phyloP scores from a whole-genome alignment of 129 eudicot species.

The Heracleum sosnowskyi region DNA sequence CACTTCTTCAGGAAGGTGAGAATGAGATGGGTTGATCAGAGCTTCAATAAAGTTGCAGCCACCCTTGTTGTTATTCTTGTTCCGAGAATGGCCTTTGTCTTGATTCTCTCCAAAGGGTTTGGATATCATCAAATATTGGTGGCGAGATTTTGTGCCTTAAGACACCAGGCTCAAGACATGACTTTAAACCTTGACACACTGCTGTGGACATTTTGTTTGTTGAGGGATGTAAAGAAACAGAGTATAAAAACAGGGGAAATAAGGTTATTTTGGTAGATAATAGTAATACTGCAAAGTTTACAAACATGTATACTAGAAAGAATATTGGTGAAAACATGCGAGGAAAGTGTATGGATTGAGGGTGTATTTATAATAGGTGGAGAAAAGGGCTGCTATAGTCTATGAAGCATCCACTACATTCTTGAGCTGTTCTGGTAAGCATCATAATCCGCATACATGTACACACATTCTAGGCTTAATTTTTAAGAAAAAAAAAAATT shows the following conservation, averaged over 20 bases:
- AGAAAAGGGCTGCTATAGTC: slow-evolving; percentile 12
- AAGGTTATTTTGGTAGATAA: neutral
- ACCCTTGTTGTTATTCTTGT: slow-evolving; percentile 7
- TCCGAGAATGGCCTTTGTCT: slow-evolving; percentile 7
- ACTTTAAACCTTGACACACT: neutral
- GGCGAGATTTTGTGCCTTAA: slow-evolving; percentile 29
- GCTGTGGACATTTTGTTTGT: neutral
- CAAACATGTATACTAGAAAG: too few relatives aligned
- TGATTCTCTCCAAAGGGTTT: slow-evolving; percentile 14
- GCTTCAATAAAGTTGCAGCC: slow-evolving; percentile 44
- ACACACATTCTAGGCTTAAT: neutral
- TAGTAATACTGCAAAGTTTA: neutral
- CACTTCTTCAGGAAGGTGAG: neutral
- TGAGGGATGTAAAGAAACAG: neutral
- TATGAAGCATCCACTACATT: slow-evolving; percentile 23
- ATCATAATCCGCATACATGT: too few relatives aligned
- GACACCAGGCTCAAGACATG: slow-evolving; percentile 32
- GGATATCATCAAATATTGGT: slow-evolving; percentile 11
- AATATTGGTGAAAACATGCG: slow-evolving; percentile 30
- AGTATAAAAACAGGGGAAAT: neutral
- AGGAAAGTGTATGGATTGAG: slow-evolving; percentile 28
- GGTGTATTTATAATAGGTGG: slow-evolving; percentile 49
- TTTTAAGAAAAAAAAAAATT: too few relatives aligned
- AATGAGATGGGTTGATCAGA: slow-evolving; percentile 32
- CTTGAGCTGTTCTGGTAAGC: too few relatives aligned